A percentile compares a stretch with the other conserved stretches of the same genome.
phyloP scores from a whole-genome alignment of 257 asterid genomes.

The Nicotiana tabacum region DNA sequence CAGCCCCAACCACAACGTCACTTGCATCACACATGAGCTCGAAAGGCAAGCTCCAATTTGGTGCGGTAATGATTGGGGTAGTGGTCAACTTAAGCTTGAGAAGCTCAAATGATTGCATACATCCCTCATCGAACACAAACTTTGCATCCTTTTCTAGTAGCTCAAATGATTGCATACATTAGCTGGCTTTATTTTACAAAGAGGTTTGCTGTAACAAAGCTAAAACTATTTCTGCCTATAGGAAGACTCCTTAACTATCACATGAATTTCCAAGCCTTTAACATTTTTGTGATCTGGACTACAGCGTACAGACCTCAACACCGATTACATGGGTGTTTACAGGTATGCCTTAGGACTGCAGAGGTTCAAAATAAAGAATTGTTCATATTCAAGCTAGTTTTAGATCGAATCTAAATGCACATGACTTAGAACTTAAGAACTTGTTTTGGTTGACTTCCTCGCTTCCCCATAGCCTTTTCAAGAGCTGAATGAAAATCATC shows the following conservation, averaged over 20 bases:
- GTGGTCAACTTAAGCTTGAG: no score
- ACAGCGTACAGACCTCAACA: neutral
- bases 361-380: neutral
- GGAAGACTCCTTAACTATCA: neutral
- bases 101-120: no score
- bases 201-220: neutral
- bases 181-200: neutral
- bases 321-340: neutral
- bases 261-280: neutral
- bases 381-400: neutral
- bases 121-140: no score
- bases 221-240: neutral
- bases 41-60: no score
- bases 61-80: no score
- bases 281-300: neutral
- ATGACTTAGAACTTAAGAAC: slow-evolving; percentile 54
- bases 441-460: slow-evolving; percentile 90
- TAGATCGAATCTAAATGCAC: neutral
- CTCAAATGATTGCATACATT: neutral
- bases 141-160: no score
- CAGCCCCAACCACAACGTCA: no score
- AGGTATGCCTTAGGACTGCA: neutral
- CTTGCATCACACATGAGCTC: no score
- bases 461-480: slow-evolving; percentile 85
- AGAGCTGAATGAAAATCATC: slow-evolving; percentile 55